These are phyloP conservation scores for Moniliella sp. DNA, from an alignment of 1,284 basidiomycete species.

Conservation along the genomic window DNA sequence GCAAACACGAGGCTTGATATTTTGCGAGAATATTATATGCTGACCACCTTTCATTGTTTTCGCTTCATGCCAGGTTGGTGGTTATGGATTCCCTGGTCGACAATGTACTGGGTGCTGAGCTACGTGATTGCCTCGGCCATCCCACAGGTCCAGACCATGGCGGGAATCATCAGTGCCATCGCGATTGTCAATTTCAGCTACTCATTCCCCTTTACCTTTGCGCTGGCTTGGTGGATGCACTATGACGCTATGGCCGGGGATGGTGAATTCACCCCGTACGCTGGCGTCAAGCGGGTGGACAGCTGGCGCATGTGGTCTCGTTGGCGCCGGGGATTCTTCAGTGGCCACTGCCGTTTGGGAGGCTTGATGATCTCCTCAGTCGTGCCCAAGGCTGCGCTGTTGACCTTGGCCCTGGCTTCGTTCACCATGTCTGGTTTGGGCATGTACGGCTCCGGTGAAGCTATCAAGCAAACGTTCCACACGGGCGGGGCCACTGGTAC, in stretches of 20 bases:
- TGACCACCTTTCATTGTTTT: no score
- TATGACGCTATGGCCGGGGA: conserved; percentile 11
- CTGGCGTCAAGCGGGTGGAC: conserved; percentile 4
- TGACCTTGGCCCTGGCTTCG: conserved; percentile 33
- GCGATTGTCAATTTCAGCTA: conserved; percentile 77
- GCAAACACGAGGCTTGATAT: no score
- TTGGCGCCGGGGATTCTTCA: conserved; percentile 14
- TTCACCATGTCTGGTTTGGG: conserved; percentile 34
- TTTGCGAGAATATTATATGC: no score
- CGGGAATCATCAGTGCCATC: conserved; percentile 56
- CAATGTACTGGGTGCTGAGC: conserved; percentile 35
- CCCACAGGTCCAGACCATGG: conserved; percentile 43
- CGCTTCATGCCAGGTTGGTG: conserved; percentile 36
- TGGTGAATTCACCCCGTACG: conserved; percentile 4
- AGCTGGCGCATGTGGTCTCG: conserved; percentile 8
- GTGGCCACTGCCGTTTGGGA: conserved; percentile 4
- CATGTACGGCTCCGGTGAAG: conserved; percentile 34
- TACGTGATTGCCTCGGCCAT: conserved; percentile 46
- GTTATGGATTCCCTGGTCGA: conserved; percentile 40
- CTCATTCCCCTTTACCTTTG: conserved; percentile 50
- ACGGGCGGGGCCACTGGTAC: conserved; percentile 6
- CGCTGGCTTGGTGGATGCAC: conserved; percentile 12
- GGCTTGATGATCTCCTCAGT: conserved; percentile 21
- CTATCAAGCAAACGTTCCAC: conserved; percentile 10
- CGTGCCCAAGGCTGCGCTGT: conserved; percentile 35